Conservation (phyloP, 805 yeast genomes). For the Suhomyces faveliae region DNA sequence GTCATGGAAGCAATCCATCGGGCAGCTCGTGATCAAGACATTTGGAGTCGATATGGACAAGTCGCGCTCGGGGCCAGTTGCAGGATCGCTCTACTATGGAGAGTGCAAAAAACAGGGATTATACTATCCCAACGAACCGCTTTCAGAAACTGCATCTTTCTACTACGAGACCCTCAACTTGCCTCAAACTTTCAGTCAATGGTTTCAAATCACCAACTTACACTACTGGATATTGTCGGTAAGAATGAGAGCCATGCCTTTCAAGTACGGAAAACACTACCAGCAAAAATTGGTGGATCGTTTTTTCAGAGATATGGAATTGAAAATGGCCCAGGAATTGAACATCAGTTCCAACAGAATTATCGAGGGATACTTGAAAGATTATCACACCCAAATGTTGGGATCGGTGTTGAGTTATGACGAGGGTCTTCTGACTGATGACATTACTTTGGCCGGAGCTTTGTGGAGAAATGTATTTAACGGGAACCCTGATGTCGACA, state of each 20-base stretch:
- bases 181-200: conserved; percentile 88
- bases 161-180: conserved; percentile 81
- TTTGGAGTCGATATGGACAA: conserved; percentile 88
- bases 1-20: conserved; percentile 44
- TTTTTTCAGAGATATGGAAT: conserved; percentile 85
- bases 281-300: conserved; percentile 91
- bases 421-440: conserved; percentile 82
- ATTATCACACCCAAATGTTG: conserved; percentile 83
- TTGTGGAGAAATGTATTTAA: conserved; percentile 90
- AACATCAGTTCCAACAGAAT: conserved; percentile 78
- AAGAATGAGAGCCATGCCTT: conserved; percentile 96
- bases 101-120: conserved; percentile 85
- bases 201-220: conserved; percentile 89
- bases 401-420: conserved; percentile 91
- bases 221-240: conserved; percentile 94
- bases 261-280: conserved; percentile 80
- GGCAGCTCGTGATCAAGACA: conserved; percentile 58
- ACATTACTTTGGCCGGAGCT: conserved; percentile 73
- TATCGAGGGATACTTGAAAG: conserved; percentile 83
- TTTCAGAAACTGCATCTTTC: conserved; percentile 72
- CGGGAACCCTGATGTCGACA: conserved; percentile 77
- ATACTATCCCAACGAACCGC: conserved; percentile 69
- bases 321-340: conserved; percentile 81
- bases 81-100: conserved; percentile 84
- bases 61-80: conserved; percentile 89